A percentile compares a stretch with the other conserved stretches of the same genome.
These are phyloP conservation scores for Magnolia kwangsiensis DNA, from an alignment of 164 flowering plant genomes.

Conservation along the genomic window DNA sequence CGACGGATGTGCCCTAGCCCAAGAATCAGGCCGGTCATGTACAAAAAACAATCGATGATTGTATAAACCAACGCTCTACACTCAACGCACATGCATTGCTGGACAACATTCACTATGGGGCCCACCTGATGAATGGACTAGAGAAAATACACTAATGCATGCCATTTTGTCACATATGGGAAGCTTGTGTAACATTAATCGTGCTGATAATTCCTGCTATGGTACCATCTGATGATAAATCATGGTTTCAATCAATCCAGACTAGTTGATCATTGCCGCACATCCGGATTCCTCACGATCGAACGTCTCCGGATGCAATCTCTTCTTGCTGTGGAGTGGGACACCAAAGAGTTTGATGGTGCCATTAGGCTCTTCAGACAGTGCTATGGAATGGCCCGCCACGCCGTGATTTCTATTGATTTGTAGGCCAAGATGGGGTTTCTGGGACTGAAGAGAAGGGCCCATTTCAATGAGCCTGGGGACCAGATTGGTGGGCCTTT, in stretches of 20 bases:
- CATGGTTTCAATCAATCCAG: neutral
- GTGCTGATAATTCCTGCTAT: neutral
- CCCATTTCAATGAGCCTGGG: constrained; percentile 26
- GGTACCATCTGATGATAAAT: neutral
- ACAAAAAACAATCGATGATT: neutral
- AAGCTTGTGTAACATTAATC: neutral
- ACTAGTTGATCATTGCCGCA: neutral
- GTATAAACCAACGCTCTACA: neutral
- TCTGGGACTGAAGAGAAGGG: constrained; percentile 14
- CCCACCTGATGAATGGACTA: neutral
- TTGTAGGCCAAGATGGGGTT: constrained; percentile 8
- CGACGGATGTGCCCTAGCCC: neutral
- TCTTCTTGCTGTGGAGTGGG: constrained; percentile 43
- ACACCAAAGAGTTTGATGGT: constrained; percentile 54
- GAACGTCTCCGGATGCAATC: constrained; percentile 29
- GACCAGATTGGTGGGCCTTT: constrained; percentile 10
- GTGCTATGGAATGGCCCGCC: constrained; percentile 5
- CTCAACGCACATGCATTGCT: neutral
- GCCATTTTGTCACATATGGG: too few species aligned
- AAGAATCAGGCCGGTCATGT: neutral
- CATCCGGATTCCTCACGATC: neutral
- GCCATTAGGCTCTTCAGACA: constrained; percentile 18
- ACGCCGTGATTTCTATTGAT: constrained; percentile 7
- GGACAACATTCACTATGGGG: neutral
- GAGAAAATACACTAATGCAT: neutral